Conservation (phyloP, 2,329 filamentous ascomycete species). For the Xylariales sp. region DNA sequence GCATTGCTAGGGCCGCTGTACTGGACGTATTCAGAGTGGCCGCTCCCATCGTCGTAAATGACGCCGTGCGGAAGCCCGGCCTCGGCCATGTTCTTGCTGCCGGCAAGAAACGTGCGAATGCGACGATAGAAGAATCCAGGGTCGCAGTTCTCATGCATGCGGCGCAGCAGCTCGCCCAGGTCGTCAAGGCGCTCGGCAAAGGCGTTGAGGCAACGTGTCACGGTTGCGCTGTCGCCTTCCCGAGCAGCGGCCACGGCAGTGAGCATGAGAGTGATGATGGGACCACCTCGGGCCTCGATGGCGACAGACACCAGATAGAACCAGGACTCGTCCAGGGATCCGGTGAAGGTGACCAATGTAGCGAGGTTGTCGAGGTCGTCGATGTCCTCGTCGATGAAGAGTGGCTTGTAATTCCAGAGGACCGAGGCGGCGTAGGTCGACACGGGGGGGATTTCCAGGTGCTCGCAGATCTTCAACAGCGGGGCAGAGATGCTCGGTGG, state of each 20-base stretch:
- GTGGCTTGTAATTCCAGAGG: slow-evolving; percentile 96
- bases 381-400: slow-evolving; percentile 84
- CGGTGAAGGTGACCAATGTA: slow-evolving; percentile 90
- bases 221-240: slow-evolving; percentile 73
- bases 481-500: slow-evolving; percentile 87
- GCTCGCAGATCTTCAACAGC: slow-evolving; percentile 78
- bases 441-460: slow-evolving; percentile 88
- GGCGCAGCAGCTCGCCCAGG: slow-evolving; percentile 78
- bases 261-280: slow-evolving; percentile 89
- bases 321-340: slow-evolving; percentile 96
- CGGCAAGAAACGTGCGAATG: slow-evolving; percentile 94
- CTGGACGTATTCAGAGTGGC: slow-evolving; percentile 77
- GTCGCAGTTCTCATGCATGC: slow-evolving; percentile 96
- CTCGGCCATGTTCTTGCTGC: slow-evolving; percentile 97
- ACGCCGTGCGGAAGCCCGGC: slow-evolving; percentile 90
- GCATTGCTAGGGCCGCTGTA: slow-evolving; percentile 96
- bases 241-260: slow-evolving; percentile 85
- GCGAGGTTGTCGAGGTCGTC: slow-evolving; percentile 89
- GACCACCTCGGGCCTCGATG: slow-evolving; percentile 91
- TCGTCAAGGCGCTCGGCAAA: slow-evolving; percentile 93
- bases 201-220: slow-evolving; percentile 79
- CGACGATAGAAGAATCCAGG: slow-evolving; percentile 95
- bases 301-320: slow-evolving; percentile 97
- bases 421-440: slow-evolving; percentile 93
- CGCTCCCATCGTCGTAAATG: slow-evolving; percentile 84